Evolutionary conservation across 176 grass and related monocot genomes (phyloP).

Genomic region (Oropetium thomaeum): DNA sequence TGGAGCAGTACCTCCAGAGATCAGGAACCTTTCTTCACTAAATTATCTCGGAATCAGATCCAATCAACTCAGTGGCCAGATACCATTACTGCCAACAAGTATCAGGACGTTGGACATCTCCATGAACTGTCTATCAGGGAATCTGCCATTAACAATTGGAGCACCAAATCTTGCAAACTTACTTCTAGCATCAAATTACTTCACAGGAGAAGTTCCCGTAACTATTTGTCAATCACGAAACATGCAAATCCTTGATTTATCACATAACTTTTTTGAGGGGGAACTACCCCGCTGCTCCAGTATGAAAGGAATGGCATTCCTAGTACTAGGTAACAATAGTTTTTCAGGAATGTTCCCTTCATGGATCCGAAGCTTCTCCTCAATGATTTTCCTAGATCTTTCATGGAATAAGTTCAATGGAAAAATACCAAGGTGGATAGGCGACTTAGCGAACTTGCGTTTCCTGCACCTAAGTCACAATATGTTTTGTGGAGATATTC

Average conservation of each 20-base stretch:
- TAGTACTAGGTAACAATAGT: not conserved
- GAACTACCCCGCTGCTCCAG: not conserved
- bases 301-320: not conserved
- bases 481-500: not conserved
- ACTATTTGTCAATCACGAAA: conserved; percentile 9
- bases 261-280: conserved; percentile 12
- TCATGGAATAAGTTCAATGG: conserved; percentile 24
- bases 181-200: conserved; percentile 10
- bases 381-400: conserved; percentile 18
- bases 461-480: not conserved
- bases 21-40: not conserved
- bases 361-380: not conserved
- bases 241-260: conserved; percentile 13
- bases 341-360: conserved; percentile 5
- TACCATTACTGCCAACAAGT: not conserved
- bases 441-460: not conserved
- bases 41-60: no score
- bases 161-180: not conserved
- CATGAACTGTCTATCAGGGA: not conserved
- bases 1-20: not conserved
- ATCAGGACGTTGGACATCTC: not conserved
- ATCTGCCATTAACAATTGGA: not conserved
- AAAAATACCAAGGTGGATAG: not conserved
- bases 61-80: not conserved
- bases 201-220: not conserved